A percentile compares a stretch with the other conserved stretches of the same genome.
Conservation (phyloP, 306 rosid species). For the Alnus rubra region DNA sequence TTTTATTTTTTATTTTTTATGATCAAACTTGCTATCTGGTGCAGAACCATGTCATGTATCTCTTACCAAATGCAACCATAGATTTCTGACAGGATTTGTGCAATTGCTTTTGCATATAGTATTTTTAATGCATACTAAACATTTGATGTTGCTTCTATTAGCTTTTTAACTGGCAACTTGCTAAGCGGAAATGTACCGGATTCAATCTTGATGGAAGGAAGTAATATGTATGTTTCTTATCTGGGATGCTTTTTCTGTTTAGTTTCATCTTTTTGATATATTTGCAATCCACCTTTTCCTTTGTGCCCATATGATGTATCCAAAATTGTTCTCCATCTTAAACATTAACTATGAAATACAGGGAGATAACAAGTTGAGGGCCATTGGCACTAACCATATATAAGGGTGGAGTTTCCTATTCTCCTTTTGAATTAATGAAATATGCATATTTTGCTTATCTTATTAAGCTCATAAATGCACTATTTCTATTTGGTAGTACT, state of each 20-base stretch:
- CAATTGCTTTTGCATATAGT: conserved; percentile 12
- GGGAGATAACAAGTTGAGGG: neutral
- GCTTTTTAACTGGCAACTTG: conserved; percentile 73
- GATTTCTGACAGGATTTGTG: neutral
- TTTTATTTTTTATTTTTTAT: too few relatives aligned
- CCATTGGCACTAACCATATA: neutral
- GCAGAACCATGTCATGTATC: neutral
- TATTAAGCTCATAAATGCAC: neutral
- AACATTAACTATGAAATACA: neutral
- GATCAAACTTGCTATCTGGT: too few relatives aligned
- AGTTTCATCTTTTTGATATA: conserved; percentile 7
- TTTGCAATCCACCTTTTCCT: neutral
- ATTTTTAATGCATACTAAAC: conserved; percentile 18
- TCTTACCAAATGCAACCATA: neutral
- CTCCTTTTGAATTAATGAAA: neutral
- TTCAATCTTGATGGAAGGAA: conserved; percentile 67
- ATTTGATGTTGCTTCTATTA: conserved; percentile 34
- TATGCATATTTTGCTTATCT: neutral
- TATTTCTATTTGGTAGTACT: neutral
- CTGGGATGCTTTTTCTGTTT: conserved; percentile 18
- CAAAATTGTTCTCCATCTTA: neutral
- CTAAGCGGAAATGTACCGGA: conserved; percentile 67
- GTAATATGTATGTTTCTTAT: conserved; percentile 61
- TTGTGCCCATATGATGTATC: neutral
- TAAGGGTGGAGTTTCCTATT: neutral